phyloP scores from a whole-genome alignment of 2,329 filamentous ascomycete species.

The Colletotrichum abscissum region DNA sequence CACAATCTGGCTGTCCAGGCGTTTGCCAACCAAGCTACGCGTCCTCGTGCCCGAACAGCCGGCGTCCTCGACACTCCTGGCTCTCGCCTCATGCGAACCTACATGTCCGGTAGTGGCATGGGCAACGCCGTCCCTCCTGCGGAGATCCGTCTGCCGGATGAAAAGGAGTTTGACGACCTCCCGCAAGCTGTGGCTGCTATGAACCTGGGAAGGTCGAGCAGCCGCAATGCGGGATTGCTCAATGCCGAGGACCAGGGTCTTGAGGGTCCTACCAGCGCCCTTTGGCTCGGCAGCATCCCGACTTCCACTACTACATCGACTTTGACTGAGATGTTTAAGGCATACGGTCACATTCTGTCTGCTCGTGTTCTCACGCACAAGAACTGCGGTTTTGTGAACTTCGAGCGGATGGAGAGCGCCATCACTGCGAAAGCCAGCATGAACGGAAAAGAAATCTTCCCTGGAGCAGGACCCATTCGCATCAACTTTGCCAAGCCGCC shows the following conservation, averaged over 20 bases:
- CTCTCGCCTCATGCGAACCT: slow-evolving; percentile 74
- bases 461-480: slow-evolving; percentile 90
- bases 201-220: slow-evolving; percentile 75
- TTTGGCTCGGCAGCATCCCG: slow-evolving; percentile 98
- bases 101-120: slow-evolving; percentile 80
- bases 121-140: slow-evolving; percentile 81
- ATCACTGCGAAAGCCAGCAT: slow-evolving; percentile 87
- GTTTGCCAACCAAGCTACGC: slow-evolving; percentile 86
- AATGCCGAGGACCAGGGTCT: slow-evolving; percentile 81
- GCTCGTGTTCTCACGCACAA: slow-evolving; percentile 96
- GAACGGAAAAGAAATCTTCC: slow-evolving; percentile 98
- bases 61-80: slow-evolving; percentile 87
- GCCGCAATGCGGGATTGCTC: slow-evolving; percentile 75
- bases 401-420: slow-evolving; percentile 90
- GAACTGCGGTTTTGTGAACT: slow-evolving; percentile 99
- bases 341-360: slow-evolving; percentile 91
- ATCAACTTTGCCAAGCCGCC: slow-evolving; percentile 99
- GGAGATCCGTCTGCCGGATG: slow-evolving; percentile 80
- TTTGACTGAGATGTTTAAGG: slow-evolving; percentile 92
- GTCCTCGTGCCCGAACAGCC: slow-evolving; percentile 90
- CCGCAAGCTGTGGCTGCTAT: slow-evolving; percentile 86
- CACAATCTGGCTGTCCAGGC: slow-evolving; percentile 95
- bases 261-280: slow-evolving; percentile 89
- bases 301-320: slow-evolving; percentile 97
- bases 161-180: slow-evolving; percentile 82